Percentiles rank a stretch among this genome's conserved stretches.
These are phyloP conservation scores for Aspergillus olivimuriae DNA, from an alignment of 495 filamentous ascomycete species.

Conservation along the genomic window DNA sequence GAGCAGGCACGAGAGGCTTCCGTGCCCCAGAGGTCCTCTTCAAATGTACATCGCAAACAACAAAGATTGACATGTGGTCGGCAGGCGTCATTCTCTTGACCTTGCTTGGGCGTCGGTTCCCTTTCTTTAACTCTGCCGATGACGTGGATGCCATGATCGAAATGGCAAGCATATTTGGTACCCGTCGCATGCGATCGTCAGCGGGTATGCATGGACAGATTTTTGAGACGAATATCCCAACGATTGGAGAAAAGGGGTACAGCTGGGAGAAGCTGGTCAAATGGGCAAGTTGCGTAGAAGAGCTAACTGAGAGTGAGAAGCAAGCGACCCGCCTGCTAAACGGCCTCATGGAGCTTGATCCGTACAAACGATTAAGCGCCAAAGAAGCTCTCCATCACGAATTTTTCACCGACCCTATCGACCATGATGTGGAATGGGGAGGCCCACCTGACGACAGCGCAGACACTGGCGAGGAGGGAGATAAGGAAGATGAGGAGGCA, in stretches of 20 bases:
- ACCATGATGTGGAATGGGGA: slow-evolving; percentile 43
- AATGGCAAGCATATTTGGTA: slow-evolving; percentile 93
- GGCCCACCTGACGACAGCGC: slow-evolving; percentile 36
- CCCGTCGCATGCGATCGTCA: slow-evolving; percentile 69
- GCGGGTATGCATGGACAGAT: slow-evolving; percentile 78
- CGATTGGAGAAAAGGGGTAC: slow-evolving; percentile 77
- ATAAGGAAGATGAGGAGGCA: slow-evolving; percentile 28
- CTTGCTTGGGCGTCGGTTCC: slow-evolving; percentile 81
- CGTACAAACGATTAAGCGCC: slow-evolving; percentile 50
- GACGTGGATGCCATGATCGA: slow-evolving; percentile 97
- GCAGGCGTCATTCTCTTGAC: slow-evolving; percentile 91
- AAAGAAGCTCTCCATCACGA: slow-evolving; percentile 53
- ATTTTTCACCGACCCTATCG: slow-evolving; percentile 53
- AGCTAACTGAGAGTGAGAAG: slow-evolving; percentile 41
- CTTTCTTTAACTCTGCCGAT: slow-evolving; percentile 96
- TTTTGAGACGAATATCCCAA: slow-evolving; percentile 87
- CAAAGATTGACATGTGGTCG: slow-evolving; percentile 95
- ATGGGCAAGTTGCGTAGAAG: slow-evolving; percentile 65
- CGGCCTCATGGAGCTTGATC: slow-evolving; percentile 56
- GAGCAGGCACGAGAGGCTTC: slow-evolving; percentile 94
- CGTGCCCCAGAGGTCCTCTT: slow-evolving; percentile 93
- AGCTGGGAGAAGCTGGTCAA: slow-evolving; percentile 86
- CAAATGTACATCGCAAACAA: slow-evolving; percentile 96
- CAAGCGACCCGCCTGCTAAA: slow-evolving; percentile 54
- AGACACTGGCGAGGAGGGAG: slow-evolving; percentile 32